Evolutionary conservation across 768 basidiomycete genomes (phyloP).

Genomic region (Boletus subparvulus): DNA sequence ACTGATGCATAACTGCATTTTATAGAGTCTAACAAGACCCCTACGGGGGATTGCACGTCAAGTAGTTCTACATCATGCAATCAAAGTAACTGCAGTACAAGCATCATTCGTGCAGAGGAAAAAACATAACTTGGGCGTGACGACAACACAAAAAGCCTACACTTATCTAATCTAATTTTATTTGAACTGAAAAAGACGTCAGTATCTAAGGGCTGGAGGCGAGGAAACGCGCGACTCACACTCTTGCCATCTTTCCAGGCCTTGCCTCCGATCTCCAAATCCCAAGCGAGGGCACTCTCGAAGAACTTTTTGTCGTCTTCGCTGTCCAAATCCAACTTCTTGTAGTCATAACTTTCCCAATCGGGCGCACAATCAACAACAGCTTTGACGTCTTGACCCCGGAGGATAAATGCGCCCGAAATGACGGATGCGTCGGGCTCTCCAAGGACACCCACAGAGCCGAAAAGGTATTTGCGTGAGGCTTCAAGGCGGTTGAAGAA

Average conservation of each 20-base stretch:
- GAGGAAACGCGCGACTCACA: constrained; percentile 48
- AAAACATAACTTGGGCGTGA: constrained; percentile 4
- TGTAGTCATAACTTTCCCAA: constrained; percentile 86
- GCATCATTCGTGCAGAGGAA: background rate
- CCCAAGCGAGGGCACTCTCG: constrained; percentile 92
- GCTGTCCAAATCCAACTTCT: constrained; percentile 70
- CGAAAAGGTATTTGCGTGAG: constrained; percentile 95
- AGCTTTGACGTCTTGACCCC: constrained; percentile 71
- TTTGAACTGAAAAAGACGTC: constrained; percentile 21
- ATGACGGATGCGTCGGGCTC: constrained; percentile 74
- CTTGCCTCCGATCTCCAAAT: constrained; percentile 85
- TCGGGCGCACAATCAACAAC: constrained; percentile 85
- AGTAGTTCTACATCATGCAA: no score
- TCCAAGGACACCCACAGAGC: constrained; percentile 89
- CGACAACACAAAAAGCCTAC: constrained; percentile 21
- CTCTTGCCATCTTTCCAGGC: constrained; percentile 90
- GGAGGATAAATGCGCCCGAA: constrained; percentile 76
- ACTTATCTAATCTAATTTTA: constrained; percentile 23
- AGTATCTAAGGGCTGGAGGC: background rate
- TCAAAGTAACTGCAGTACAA: no score
- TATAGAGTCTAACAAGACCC: no score
- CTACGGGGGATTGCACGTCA: no score
- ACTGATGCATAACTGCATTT: no score
- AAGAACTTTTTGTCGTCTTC: constrained; percentile 85
- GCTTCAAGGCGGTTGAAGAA: constrained; percentile 99